These are phyloP conservation scores for Pythium scleroteichum DNA, from an alignment of 352 stramenopile species.

Conservation along the genomic window DNA sequence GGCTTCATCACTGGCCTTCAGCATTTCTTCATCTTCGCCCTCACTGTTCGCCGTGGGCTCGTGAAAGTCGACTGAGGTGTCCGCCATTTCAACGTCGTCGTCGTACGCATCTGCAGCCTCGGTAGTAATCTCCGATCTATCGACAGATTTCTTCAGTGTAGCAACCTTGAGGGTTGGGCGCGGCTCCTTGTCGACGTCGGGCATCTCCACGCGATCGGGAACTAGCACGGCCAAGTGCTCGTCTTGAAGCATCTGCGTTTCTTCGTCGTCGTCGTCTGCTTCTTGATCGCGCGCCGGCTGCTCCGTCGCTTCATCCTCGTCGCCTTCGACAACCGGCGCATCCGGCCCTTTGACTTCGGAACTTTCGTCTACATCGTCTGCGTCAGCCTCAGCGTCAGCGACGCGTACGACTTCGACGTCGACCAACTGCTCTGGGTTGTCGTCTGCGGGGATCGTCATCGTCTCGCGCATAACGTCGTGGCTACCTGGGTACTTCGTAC, in stretches of 20 bases:
- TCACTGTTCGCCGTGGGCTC: neutral
- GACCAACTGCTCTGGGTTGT: conserved; percentile 3
- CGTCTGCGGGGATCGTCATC: conserved; percentile 8
- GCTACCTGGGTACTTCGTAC: conserved; percentile 6
- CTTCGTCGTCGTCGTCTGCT: neutral
- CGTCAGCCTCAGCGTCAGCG: neutral
- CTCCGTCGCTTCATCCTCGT: neutral
- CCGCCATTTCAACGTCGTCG: neutral
- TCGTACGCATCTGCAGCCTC: neutral
- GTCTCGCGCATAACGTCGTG: neutral
- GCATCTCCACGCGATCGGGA: conserved; percentile 15
- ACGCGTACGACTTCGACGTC: conserved; percentile 9
- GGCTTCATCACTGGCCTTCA: no score
- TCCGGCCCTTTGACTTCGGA: neutral
- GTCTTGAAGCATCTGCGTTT: conserved; percentile 20
- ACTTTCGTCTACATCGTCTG: conserved; percentile 7
- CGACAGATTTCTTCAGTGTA: neutral
- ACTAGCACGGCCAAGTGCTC: neutral
- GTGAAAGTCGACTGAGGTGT: neutral
- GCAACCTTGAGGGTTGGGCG: conserved; percentile 8
- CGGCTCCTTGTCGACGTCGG: neutral
- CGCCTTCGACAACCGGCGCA: neutral
- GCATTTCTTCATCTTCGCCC: neutral
- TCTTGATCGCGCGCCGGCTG: neutral
- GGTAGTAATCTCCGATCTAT: no score